Base-by-base conservation (phyloP, 768 basidiomycete genomes). In the Tricholomella constricta region DNA sequence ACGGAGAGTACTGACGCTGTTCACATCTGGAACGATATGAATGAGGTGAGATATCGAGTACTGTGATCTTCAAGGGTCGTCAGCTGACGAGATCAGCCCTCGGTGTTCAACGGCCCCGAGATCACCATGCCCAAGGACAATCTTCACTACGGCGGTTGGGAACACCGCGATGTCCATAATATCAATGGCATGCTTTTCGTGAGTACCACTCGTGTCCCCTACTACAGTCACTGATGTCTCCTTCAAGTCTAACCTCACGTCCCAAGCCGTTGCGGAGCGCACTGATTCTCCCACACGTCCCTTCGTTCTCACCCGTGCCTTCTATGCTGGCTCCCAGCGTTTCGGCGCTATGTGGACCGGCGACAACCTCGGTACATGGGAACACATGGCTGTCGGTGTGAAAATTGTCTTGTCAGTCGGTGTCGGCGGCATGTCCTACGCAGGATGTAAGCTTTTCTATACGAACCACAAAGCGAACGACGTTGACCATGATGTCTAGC, bases 21-120 rank as follows among this genome's bases (percentile, higher is more conserved):
- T 12, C 88, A 87, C 67, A 94, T 98, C 60, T 99, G 97, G 97
- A 98, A 98, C 66, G 97, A 99, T 65, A 99, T 99, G 97, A 98
- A 98, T 60, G 97, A 98, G 83, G 93, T 93, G 45, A 7, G 77
- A 51, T 23, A 37, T 17, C 26, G 44, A 17, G 19, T 32, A 37
- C 45, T 34, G 22, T 48, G n/a, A 11, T 35, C 51, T 32, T 55
- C 26, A 49, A 36, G 69, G 9, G 26, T 6, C 3, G 17, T 22
- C 44, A 32, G 15, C 1, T n/a, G 9, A 40, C 19, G 57, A 65
- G 34, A 22, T 25, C n/a, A 91, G 92, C 97, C 97, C 1, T 88
- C 95, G 10, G 86, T 99, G n/a, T 99, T 99, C 77, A 96, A 98
- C 60, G 97, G 96, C 0, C 97, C 97, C 5, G 97, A 99, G 67